A percentile compares a stretch with the other conserved stretches of the same genome.
Evolutionary conservation across 495 filamentous ascomycete species (phyloP).

Genomic region (Xylaria longipes): DNA sequence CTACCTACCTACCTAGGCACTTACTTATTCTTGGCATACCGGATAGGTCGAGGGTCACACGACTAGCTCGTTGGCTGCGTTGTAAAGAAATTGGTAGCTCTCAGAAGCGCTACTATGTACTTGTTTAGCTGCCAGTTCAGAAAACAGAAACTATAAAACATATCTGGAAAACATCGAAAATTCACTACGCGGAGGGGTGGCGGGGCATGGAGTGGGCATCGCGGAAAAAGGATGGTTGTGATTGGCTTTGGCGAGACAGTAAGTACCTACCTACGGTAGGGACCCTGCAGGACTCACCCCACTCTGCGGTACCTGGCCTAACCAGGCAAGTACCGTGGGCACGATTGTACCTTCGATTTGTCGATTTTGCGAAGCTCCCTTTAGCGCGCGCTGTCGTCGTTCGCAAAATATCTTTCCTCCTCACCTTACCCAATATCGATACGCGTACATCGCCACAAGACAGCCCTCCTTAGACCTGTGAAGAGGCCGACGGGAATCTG

Average conservation of each 20-base stretch:
- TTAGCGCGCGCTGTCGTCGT: slow-evolving; percentile 14
- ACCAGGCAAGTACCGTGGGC: neutral
- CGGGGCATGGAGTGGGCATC: slow-evolving; percentile 11
- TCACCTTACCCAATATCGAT: neutral
- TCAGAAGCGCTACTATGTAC: too few species aligned
- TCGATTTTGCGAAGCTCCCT: slow-evolving; percentile 1
- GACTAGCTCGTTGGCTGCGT: too few species aligned
- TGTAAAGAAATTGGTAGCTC: too few species aligned
- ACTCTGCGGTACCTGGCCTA: neutral
- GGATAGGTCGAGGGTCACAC: too few species aligned
- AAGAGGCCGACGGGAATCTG: neutral
- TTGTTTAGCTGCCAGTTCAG: neutral
- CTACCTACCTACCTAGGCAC: too few species aligned
- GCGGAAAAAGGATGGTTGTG: neutral
- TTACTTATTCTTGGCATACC: too few species aligned
- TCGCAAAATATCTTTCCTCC: slow-evolving; percentile 26
- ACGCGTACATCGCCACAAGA: neutral
- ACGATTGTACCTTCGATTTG: neutral
- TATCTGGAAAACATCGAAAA: too few species aligned
- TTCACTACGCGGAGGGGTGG: neutral
- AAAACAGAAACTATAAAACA: too few species aligned
- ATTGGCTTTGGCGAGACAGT: neutral
- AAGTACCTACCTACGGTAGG: too few species aligned
- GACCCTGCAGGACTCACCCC: neutral
- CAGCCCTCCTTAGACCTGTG: neutral